Evolutionary conservation across 768 basidiomycete genomes (phyloP), one percentile per base, ranked within the genome.

Genomic region (Russula earlei): DNA sequence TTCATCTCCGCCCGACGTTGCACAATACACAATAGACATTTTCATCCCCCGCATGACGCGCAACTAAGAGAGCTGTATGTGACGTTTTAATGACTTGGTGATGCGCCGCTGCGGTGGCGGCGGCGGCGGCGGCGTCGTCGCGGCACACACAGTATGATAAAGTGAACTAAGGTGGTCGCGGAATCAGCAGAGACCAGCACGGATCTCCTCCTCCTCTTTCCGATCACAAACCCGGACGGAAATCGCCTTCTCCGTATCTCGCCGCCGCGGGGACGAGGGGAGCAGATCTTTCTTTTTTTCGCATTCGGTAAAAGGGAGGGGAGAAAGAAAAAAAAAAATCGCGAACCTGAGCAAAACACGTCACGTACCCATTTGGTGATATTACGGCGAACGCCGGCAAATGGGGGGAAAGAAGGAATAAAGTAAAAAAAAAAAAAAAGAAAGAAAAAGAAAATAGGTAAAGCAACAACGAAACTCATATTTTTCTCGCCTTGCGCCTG

Each of bases 281-380:
- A n/a, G 11, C 44, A 22, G 7, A 27, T 46, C 49, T 4, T 51
- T 24, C 20, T 31, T 5, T 27, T 25, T 20, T 31, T 51, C 27
- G 24, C 36, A n/a, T 33, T 50, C 40, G 20, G 56, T 19, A 40
- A 31, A 31, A 31, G 29, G 5, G n/a, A n/a, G n/a, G n/a, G n/a
- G n/a, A n/a, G n/a, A 33, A 19, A 14, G 15, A 3, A 12, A 41
- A 10, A 19, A n/a, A n/a, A 31, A 44, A 37, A 14, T 50, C 8
- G 27, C 36, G 29, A 17, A 40, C 49, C 12, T n/a, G 49, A 50
- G 34, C 15, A 15, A 48, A 22, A 51, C 43, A 56, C 45, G 44
- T 52, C n/a, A 41, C 7, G 37, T 15, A 54, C 57, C 46, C 57
- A 58, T 58, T 58, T 58, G 57, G 57, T 19, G 14, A 54, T 38